A percentile compares a stretch with the other conserved stretches of the same genome.
phyloP scores from a whole-genome alignment of 1,284 basidiomycete species.

The Naganishia sp. region DNA sequence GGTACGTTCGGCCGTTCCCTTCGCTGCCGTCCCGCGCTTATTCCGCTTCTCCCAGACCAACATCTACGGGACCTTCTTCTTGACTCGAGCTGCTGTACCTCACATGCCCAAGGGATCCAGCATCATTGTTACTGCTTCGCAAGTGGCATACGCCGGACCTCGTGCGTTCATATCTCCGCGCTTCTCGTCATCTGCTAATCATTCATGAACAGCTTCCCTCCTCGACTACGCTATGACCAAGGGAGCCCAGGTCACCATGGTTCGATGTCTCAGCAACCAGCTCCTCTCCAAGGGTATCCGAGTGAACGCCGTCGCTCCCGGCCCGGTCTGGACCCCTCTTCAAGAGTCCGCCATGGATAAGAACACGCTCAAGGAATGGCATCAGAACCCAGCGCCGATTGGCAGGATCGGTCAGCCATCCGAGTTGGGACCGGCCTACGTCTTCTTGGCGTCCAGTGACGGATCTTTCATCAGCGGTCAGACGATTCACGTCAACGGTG shows the following conservation, averaged over 20 bases:
- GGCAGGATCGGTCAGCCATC: constrained; percentile 53
- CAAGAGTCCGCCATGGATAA: constrained; percentile 50
- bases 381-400: constrained; percentile 46
- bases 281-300: constrained; percentile 60
- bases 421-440: constrained; percentile 52
- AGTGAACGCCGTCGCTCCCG: constrained; percentile 50
- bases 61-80: constrained; percentile 62
- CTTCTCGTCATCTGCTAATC: constrained; percentile 42
- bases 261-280: constrained; percentile 61
- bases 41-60: constrained; percentile 58
- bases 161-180: constrained; percentile 38
- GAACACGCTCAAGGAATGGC: constrained; percentile 45
- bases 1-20: constrained; percentile 55
- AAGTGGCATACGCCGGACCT: constrained; percentile 61
- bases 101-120: constrained; percentile 63
- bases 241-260: constrained; percentile 62
- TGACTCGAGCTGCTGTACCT: constrained; percentile 60
- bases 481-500: constrained; percentile 53
- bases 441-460: constrained; percentile 51
- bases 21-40: constrained; percentile 61
- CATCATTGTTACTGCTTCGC: constrained; percentile 67
- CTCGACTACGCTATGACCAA: constrained; percentile 64
- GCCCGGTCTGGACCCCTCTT: constrained; percentile 45
- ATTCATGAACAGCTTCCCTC: constrained; percentile 49
- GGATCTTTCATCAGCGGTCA: constrained; percentile 51